Base-by-base conservation (phyloP, 208 protist genomes). In the Crithidia fasciculata region DNA sequence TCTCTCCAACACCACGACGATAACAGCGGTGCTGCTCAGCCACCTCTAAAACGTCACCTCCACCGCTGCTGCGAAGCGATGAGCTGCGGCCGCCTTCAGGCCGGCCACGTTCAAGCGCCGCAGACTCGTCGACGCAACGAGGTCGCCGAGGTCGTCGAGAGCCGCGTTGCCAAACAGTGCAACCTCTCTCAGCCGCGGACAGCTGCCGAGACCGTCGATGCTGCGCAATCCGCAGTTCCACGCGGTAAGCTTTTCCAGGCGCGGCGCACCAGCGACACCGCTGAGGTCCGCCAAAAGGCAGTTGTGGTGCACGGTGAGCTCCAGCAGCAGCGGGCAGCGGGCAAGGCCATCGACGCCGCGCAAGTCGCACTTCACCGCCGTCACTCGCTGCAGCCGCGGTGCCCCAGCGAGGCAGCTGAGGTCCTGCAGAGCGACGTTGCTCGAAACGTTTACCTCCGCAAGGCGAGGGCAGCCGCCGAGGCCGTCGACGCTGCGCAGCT, bases 221-320 rank as follows among this genome's bases (percentile, higher is more conserved):
- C 16, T 45, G 15, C 62, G 45, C 2, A 68, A 36, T 6, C 37
- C 49, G 19, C 62, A 68, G 37, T 55, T 57, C 45, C 49, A 68
- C 12, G 62, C 62, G 5, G 39, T 45, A 15, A 68, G 6, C 18
- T 47, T 55, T 19, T 68, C 62, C 18, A 68, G 50, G 12, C 36
- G 50, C 50, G 62, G 62, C 15, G 62, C 62, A 4, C 62, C 62
- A 5, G 62, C 62, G 52, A 68, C 19, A 36, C 49, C 62, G 39
- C 12, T 3, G 37, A 68, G 45, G 19, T 4, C 16, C 10, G 36
- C 37, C 12, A 68, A 45, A 2, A 15, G 9, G 37, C 49, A 8
- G 37, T 68, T 68, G 45, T 57, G 43, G 37, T 52, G 61, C 6
- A n/a, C 61, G 28, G 15, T 43, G 15, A 68, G 49, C 45, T 68